These are phyloP conservation scores for Periconia digitata DNA, from an alignment of 2,329 filamentous ascomycete species.

Conservation along the genomic window DNA sequence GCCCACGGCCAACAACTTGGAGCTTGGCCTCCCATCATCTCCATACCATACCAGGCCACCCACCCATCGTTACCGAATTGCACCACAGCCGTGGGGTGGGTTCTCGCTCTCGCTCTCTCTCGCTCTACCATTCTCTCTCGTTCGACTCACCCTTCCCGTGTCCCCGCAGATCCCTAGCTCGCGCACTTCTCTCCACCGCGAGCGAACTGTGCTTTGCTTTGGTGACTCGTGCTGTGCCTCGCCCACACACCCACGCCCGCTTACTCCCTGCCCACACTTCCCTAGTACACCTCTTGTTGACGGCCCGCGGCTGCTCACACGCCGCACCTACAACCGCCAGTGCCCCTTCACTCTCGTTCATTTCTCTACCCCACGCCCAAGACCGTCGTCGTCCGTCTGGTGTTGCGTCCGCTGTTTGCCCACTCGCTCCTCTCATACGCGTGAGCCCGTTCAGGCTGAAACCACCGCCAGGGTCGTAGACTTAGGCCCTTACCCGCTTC, in stretches of 20 bases:
- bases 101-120: too few relatives aligned
- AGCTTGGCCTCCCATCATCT: neutral
- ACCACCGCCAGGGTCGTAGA: conserved; percentile 17
- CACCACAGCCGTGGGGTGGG: conserved; percentile 9
- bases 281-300: neutral
- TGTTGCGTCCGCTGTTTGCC: conserved; percentile 8
- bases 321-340: neutral
- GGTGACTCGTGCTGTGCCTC: neutral
- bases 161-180: conserved; percentile 12
- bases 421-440: conserved; percentile 7
- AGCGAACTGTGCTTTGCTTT: conserved; percentile 1
- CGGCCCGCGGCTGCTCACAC: neutral
- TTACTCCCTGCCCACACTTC: neutral
- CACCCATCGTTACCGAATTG: too few relatives aligned
- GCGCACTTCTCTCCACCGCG: neutral
- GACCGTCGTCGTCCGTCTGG: conserved; percentile 1
- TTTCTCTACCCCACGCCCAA: neutral
- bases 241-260: neutral
- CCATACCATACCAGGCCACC: too few relatives aligned
- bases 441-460: conserved; percentile 25
- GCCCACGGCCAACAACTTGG: neutral
- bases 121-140: too few relatives aligned
- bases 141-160: conserved; percentile 14
- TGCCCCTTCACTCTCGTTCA: neutral
- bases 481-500: conserved; percentile 17